Evolutionary conservation across 129 eudicot species (phyloP), one percentile per base, ranked within the genome.

Genomic region (Gnaphalium uliginosum): DNA sequence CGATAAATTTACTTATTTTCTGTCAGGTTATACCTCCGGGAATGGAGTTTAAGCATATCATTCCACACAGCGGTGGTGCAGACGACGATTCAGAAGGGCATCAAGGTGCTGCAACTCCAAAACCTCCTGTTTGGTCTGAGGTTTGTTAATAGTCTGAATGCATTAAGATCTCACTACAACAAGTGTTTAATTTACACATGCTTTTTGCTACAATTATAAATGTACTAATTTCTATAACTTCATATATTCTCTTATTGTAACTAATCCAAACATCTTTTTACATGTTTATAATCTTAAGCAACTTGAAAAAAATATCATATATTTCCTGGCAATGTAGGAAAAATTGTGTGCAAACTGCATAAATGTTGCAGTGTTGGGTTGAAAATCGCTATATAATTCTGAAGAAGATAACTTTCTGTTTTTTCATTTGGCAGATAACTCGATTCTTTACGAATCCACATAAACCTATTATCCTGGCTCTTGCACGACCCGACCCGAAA

Each of bases 81-180:
- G 97, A 85, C 32, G 81, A 80, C 8, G 91, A 88, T 71, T 23
- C 60, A 8, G 88, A 85, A 70, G 89, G 81, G 81, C 77, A 86
- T 69, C 90, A 82, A 66, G 86, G 83, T 17, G 77, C 56, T 76
- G 60, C 79, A 48, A 75, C 67, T 81, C 87, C 88, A 60, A 90
- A 83, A 73, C 97, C 96, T 27, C 96, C 92, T 24, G 86, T 91
- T 79, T 91, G 92, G 92, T 89, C 96, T 43, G 97, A 91, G 97
- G 97, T 91, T 51, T 60, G 79, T 80, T 73, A 35, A 72, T 57
- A 61, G 59, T 32, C 39, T 19, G 18, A 71, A 71, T 71, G 59
- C 80, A 56, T 25, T 26, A 54, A 67, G 30, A 4, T 56, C 32
- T 37, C 21, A 10, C 17, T 17, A 26, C 43, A 74, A 19, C 72